Percentiles rank a stretch among this genome's conserved stretches.
Evolutionary conservation across 129 eudicot species (phyloP).

Genomic region (Ambrosia artemisiifolia): DNA sequence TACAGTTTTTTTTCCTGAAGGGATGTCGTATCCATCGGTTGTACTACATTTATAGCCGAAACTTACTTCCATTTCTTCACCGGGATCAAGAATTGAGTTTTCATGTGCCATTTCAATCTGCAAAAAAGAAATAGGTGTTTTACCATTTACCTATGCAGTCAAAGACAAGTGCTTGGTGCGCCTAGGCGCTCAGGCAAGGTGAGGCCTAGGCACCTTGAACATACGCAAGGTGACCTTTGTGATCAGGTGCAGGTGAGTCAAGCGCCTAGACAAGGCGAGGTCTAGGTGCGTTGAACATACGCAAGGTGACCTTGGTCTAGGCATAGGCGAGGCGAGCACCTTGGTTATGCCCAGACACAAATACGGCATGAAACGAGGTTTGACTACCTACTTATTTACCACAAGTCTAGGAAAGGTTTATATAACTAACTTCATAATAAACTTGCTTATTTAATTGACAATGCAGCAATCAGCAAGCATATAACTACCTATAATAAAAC

Average conservation of each 20-base stretch:
- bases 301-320: too few relatives aligned
- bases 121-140: background rate
- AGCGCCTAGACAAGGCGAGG: too few relatives aligned
- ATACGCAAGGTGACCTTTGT: too few relatives aligned
- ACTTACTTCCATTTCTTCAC: conserved; percentile 78
- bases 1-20: conserved; percentile 39
- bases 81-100: conserved; percentile 45
- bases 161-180: too few relatives aligned
- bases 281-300: too few relatives aligned
- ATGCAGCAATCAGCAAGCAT: conserved; percentile 35
- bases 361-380: too few relatives aligned
- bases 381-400: background rate
- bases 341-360: too few relatives aligned
- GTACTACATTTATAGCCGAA: conserved; percentile 75
- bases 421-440: background rate
- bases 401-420: background rate
- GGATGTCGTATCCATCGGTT: conserved; percentile 46
- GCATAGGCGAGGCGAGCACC: too few relatives aligned
- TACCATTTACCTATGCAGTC: too few relatives aligned
- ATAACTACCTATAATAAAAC: conserved; percentile 4
- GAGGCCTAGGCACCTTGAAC: too few relatives aligned
- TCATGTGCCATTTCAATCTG: conserved; percentile 46
- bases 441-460: conserved; percentile 12
- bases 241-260: too few relatives aligned
- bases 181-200: too few relatives aligned